phyloP scores from a whole-genome alignment of 768 basidiomycete genomes.

The Leccinum broughii region DNA sequence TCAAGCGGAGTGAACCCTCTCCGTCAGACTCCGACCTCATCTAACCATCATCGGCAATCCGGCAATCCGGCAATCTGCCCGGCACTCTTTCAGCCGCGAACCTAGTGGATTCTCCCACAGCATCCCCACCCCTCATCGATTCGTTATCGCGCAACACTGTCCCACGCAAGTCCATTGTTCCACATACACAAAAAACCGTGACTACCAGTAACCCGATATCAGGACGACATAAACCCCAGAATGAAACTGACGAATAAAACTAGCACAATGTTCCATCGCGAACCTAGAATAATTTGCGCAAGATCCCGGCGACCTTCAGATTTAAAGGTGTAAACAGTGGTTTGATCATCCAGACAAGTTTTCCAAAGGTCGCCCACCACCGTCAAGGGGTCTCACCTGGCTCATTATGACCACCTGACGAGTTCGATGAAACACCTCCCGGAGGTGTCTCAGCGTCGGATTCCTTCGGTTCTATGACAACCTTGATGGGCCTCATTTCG shows the following conservation, averaged over 20 bases:
- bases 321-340: constrained; percentile 42
- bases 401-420: constrained; percentile 16
- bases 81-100: constrained; percentile 32
- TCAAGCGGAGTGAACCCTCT: constrained; percentile 29
- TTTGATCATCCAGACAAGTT: constrained; percentile 42
- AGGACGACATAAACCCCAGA: constrained; percentile 26
- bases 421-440: constrained; percentile 9
- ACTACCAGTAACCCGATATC: constrained; percentile 13
- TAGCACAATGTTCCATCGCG: constrained; percentile 20
- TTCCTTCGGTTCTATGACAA: constrained; percentile 18
- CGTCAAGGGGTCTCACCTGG: constrained; percentile 40
- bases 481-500: constrained; percentile 10
- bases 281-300: constrained; percentile 42
- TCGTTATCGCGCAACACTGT: background rate
- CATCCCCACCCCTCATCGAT: background rate
- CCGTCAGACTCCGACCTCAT: constrained; percentile 31
- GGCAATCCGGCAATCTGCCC: constrained; percentile 26
- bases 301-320: constrained; percentile 50
- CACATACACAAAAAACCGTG: constrained; percentile 14
- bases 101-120: constrained; percentile 9
- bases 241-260: constrained; percentile 26
- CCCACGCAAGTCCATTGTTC: constrained; percentile 7
- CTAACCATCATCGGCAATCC: constrained; percentile 17
- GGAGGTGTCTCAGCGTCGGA: constrained; percentile 1
- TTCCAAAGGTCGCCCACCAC: constrained; percentile 51